Base-by-base conservation (phyloP, 1,139 yeast genomes). In the Pichia sp. region DNA sequence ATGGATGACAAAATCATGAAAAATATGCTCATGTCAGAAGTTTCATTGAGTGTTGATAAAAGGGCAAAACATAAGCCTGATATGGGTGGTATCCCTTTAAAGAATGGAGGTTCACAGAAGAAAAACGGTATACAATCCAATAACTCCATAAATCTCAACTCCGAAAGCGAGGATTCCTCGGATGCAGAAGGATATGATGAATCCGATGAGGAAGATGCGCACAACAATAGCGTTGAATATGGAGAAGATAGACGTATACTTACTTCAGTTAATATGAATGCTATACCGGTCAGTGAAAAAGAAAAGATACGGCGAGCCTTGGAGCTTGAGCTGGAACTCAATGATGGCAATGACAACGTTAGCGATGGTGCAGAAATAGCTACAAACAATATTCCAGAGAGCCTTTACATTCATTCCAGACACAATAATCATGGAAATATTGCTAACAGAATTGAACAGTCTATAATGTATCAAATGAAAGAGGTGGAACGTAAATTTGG, bases 121-220 rank as follows among this genome's bases (percentile, higher is more conserved):
- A n/a, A n/a, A n/a, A n/a, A n/a, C n/a, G n/a, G n/a, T n/a, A n/a
- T n/a, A n/a, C n/a, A n/a, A n/a, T n/a, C n/a, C n/a, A n/a, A n/a
- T n/a, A n/a, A n/a, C n/a, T n/a, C n/a, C 12, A 39, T 42, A 12
- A 49, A 49, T 29, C 34, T 49, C 23, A 45, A 50, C 28, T 51
- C 53, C 3, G 53, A 49, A 26, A 41, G 42, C 35, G 55, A 49
- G 19, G 40, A 39, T 6, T 41, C 50, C 1, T 45, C 51, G 3
- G 45, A 35, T 6, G 39, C 44, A 1, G 44, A 35, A 2, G 41
- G 44, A 1, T 45, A 39, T 2, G 44, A 44, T 6, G 33, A 31
- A 12, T 36, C 27, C 9, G 29, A 28, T 19, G 35, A 25, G 8
- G 27, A 15, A 1, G 27, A 25, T 4, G 12, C 6, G 14, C 10